Percentiles rank a stretch among this genome's conserved stretches.
These are phyloP conservation scores for Curvularia eragrostidis DNA, from an alignment of 2,329 filamentous ascomycete genomes.

Conservation along the genomic window DNA sequence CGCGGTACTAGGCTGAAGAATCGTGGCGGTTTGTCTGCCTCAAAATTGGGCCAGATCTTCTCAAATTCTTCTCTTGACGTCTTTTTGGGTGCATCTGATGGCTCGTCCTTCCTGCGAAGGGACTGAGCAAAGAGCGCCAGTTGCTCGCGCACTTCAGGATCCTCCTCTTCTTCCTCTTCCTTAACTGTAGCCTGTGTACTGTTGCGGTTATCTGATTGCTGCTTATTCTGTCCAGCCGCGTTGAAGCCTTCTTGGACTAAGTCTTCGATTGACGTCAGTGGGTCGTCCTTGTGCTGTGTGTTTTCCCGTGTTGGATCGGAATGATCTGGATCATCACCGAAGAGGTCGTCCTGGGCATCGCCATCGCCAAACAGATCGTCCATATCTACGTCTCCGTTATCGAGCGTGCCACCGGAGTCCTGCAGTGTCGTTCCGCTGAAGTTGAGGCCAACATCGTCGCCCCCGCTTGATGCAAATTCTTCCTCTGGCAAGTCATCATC, in stretches of 20 bases:
- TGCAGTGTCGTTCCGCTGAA: slow-evolving; percentile 45
- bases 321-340: slow-evolving; percentile 26
- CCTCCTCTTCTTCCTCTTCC: slow-evolving; percentile 42
- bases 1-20: slow-evolving; percentile 85
- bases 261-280: slow-evolving; percentile 44
- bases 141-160: slow-evolving; percentile 45
- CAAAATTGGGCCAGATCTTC: slow-evolving; percentile 81
- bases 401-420: slow-evolving; percentile 30
- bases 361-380: slow-evolving; percentile 73
- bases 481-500: slow-evolving; percentile 90
- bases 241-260: slow-evolving; percentile 13
- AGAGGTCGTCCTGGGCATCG: slow-evolving; percentile 48
- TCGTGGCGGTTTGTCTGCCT: slow-evolving; percentile 73
- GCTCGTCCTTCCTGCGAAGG: slow-evolving; percentile 45
- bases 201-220: slow-evolving; percentile 26
- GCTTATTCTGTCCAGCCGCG: slow-evolving; percentile 22
- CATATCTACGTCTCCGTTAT: slow-evolving; percentile 58
- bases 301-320: slow-evolving; percentile 37
- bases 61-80: slow-evolving; percentile 77
- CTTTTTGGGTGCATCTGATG: slow-evolving; percentile 71
- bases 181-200: slow-evolving; percentile 25
- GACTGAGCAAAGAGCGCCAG: slow-evolving; percentile 42
- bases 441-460: slow-evolving; percentile 28
- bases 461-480: slow-evolving; percentile 48
- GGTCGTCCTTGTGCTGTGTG: slow-evolving; percentile 48